phyloP scores from a whole-genome alignment of 306 rosid species.

The Ziziphus jujuba region DNA sequence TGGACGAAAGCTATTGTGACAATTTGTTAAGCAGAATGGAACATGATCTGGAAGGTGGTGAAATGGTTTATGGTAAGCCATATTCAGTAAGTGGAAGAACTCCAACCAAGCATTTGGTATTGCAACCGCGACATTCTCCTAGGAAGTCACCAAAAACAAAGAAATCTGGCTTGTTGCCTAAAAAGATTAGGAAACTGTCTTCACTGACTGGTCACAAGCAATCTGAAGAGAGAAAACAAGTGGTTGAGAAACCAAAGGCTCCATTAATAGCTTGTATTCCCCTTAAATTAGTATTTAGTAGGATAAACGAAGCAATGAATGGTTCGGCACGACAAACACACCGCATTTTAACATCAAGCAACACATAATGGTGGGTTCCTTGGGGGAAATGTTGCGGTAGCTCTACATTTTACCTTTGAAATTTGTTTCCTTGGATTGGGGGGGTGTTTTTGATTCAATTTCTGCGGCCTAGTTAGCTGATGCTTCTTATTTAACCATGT shows the following conservation, averaged over 20 bases:
- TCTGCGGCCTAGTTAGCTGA: conserved; percentile 28
- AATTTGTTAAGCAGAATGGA: conserved; percentile 35
- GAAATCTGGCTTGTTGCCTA: conserved; percentile 63
- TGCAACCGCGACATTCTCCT: conserved; percentile 23
- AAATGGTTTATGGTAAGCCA: conserved; percentile 28
- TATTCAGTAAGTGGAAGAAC: conserved; percentile 34
- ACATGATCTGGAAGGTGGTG: conserved; percentile 35
- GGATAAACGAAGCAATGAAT: conserved; percentile 81
- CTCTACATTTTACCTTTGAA: conserved; percentile 22
- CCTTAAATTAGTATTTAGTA: conserved; percentile 75
- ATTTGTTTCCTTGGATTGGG: conserved; percentile 33
- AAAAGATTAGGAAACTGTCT: conserved; percentile 82
- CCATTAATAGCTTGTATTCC: conserved; percentile 87
- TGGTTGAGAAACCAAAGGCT: conserved; percentile 60
- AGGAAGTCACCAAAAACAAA: conserved; percentile 54
- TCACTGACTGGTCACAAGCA: conserved; percentile 69
- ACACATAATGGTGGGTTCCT: conserved; percentile 33
- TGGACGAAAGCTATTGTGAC: conserved; percentile 62
- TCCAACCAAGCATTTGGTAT: conserved; percentile 37
- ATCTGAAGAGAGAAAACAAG: conserved; percentile 54
- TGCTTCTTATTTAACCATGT: conserved; percentile 34
- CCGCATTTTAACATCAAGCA: conserved; percentile 38
- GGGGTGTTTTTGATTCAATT: conserved; percentile 38
- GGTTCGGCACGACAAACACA: conserved; percentile 61
- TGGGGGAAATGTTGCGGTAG: conserved; percentile 25